phyloP scores from a whole-genome alignment of 1,139 yeast genomes.

The Yamadazyma blattariae region DNA sequence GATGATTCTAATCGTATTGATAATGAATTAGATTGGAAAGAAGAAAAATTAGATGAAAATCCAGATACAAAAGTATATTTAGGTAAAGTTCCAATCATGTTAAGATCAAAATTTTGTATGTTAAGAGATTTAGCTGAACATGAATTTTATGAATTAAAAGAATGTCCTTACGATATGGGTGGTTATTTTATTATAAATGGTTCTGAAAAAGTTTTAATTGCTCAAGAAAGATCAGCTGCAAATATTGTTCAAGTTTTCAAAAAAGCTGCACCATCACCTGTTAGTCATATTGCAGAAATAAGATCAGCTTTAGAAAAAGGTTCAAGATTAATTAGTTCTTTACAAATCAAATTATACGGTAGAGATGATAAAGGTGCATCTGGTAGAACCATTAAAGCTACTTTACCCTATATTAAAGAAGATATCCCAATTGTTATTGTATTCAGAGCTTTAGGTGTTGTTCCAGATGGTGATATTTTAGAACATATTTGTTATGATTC shows the following conservation, averaged over 20 bases:
- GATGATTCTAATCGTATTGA: slow-evolving; percentile 63
- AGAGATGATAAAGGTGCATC: slow-evolving; percentile 74
- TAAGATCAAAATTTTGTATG: slow-evolving; percentile 94
- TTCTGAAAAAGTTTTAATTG: slow-evolving; percentile 95
- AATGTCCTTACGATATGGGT: slow-evolving; percentile 99
- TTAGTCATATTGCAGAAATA: slow-evolving; percentile 94
- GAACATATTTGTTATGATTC: slow-evolving; percentile 98
- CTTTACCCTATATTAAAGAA: slow-evolving; percentile 92
- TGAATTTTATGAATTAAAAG: slow-evolving; percentile 91
- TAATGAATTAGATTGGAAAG: slow-evolving; percentile 73
- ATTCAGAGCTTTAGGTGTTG: slow-evolving; percentile 96
- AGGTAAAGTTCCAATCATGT: slow-evolving; percentile 98
- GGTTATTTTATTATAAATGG: slow-evolving; percentile 98
- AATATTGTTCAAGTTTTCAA: slow-evolving; percentile 97
- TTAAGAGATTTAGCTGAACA: slow-evolving; percentile 89
- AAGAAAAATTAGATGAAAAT: slow-evolving; percentile 58
- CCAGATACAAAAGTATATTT: slow-evolving; percentile 74
- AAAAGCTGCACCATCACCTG: slow-evolving; percentile 96
- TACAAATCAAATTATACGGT: slow-evolving; percentile 91
- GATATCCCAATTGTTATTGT: slow-evolving; percentile 97
- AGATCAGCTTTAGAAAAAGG: slow-evolving; percentile 97
- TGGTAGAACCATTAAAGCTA: slow-evolving; percentile 87
- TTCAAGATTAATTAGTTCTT: slow-evolving; percentile 85
- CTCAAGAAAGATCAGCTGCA: slow-evolving; percentile 98
- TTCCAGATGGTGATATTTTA: slow-evolving; percentile 97